A percentile compares a stretch with the other conserved stretches of the same genome.
phyloP scores from a whole-genome alignment of 2,329 filamentous ascomycete species.

The Aspergillus jensenii region DNA sequence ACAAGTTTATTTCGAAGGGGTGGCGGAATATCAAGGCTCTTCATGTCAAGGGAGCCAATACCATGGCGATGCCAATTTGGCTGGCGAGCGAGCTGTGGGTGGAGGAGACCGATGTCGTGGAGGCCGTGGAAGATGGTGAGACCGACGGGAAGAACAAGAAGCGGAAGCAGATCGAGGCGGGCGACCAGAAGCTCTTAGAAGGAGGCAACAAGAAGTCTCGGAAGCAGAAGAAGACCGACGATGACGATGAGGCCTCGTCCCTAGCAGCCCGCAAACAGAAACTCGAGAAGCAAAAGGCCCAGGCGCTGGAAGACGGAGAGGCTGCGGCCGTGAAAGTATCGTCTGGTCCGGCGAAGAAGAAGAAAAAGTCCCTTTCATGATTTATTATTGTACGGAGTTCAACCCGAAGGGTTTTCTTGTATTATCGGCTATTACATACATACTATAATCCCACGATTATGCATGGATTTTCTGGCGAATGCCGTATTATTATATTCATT shows the following conservation, averaged over 20 bases:
- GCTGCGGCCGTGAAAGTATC: slow-evolving; percentile 26
- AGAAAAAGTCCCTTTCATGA: slow-evolving; percentile 41
- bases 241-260: slow-evolving; percentile 37
- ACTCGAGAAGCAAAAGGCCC: slow-evolving; percentile 51
- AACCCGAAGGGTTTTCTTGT: background rate
- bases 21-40: slow-evolving; percentile 84
- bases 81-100: slow-evolving; percentile 88
- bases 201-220: slow-evolving; percentile 40
- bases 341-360: slow-evolving; percentile 32
- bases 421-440: background rate
- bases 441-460: slow-evolving; percentile 18
- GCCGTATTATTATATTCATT: background rate
- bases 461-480: slow-evolving; percentile 26
- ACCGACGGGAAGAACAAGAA: slow-evolving; percentile 56
- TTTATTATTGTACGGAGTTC: slow-evolving; percentile 26
- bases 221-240: slow-evolving; percentile 37
- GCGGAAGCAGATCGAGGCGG: slow-evolving; percentile 39
- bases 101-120: slow-evolving; percentile 71
- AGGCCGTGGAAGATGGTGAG: slow-evolving; percentile 38
- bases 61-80: slow-evolving; percentile 90
- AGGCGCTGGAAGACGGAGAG: slow-evolving; percentile 46
- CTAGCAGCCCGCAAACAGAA: slow-evolving; percentile 47
- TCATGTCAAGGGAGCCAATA: slow-evolving; percentile 88
- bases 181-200: slow-evolving; percentile 32
- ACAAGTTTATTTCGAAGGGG: slow-evolving; percentile 78